A percentile compares a stretch with the other conserved stretches of the same genome.
These are phyloP conservation scores for Aspergillus sp. DNA, from an alignment of 2,329 filamentous ascomycete genomes.

Conservation along the genomic window DNA sequence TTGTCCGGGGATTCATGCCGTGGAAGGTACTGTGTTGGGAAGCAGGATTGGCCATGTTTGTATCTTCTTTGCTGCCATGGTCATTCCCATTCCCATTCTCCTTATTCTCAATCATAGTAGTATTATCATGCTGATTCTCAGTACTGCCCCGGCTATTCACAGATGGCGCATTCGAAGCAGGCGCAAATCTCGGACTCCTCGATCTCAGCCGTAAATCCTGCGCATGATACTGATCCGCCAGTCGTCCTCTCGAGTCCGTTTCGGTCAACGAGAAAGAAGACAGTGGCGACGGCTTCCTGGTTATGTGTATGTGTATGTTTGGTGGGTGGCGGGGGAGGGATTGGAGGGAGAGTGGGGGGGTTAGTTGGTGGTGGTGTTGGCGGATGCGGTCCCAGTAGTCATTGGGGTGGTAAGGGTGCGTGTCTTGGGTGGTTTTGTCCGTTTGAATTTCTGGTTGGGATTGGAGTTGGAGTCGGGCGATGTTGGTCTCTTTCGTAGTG, in stretches of 20 bases:
- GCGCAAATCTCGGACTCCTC: constrained; percentile 16
- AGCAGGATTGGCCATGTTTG: constrained; percentile 8
- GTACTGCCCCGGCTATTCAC: background rate
- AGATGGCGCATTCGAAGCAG: background rate
- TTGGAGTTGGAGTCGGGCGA: background rate
- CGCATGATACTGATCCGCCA: constrained; percentile 18
- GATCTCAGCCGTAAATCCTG: constrained; percentile 31
- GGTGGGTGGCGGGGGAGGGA: background rate
- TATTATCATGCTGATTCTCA: background rate
- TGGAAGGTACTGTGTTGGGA: constrained; percentile 28
- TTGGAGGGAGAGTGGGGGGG: constrained; percentile 4
- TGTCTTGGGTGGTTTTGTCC: background rate
- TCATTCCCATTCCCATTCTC: too few species aligned
- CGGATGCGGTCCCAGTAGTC: background rate
- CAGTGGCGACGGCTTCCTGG: background rate
- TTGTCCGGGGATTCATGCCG: constrained; percentile 21
- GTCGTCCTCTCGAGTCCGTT: constrained; percentile 8
- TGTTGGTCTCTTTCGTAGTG: too few species aligned
- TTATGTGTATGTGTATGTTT: background rate
- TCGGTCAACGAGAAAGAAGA: background rate
- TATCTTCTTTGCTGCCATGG: background rate
- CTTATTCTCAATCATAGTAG: too few species aligned
- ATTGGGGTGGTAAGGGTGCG: background rate
- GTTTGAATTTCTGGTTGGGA: background rate
- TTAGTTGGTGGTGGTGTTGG: background rate